Evolutionary conservation across 139 green algal species (phyloP).

Genomic region (Chlamydomonas incerta): DNA sequence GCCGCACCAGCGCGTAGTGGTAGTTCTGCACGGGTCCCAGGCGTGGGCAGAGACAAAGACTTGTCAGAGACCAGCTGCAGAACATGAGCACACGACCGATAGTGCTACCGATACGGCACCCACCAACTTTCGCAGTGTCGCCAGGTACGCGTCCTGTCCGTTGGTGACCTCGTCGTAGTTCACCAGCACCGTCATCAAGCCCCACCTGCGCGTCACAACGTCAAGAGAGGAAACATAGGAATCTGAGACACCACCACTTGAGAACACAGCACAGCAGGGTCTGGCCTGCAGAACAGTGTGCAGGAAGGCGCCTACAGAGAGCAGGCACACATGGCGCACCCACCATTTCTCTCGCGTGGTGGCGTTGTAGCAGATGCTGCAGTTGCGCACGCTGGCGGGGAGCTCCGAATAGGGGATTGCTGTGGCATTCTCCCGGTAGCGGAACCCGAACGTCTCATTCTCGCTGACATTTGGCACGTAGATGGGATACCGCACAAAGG

Average conservation of each 20-base stretch:
- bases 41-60: no score
- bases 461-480: neutral
- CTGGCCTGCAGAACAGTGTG: no score
- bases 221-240: no score
- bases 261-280: no score
- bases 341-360: slow-evolving; percentile 45
- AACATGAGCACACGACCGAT: no score
- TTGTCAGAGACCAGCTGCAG: no score
- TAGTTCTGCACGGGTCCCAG: neutral
- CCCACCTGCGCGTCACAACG: no score
- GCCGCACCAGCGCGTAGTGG: slow-evolving; percentile 11
- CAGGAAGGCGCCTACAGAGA: no score
- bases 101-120: neutral
- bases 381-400: slow-evolving; percentile 12
- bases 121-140: slow-evolving; percentile 1
- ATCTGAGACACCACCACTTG: no score
- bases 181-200: slow-evolving; percentile 15
- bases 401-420: slow-evolving; percentile 4
- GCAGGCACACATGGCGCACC: no score
- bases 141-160: slow-evolving; percentile 25
- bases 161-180: slow-evolving; percentile 28
- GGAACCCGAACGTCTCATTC: slow-evolving; percentile 31
- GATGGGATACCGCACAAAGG: neutral
- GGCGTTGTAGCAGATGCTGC: slow-evolving; percentile 44
- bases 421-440: slow-evolving; percentile 17